phyloP scores from a whole-genome alignment of 169 alveolate genomes.

The Eimeria necatrix region DNA sequence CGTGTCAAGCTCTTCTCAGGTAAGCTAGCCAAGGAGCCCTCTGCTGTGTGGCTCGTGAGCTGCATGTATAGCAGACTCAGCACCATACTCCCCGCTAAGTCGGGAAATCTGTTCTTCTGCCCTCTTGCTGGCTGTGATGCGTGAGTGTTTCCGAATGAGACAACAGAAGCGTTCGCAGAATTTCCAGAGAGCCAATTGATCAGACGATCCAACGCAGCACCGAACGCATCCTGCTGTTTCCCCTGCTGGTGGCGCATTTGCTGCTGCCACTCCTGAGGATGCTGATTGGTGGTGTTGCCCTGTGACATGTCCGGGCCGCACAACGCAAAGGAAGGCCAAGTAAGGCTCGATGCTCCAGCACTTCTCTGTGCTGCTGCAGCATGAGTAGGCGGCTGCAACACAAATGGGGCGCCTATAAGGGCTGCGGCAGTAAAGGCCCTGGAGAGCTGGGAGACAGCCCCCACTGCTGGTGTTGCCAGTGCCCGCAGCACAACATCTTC shows the following conservation, averaged over 20 bases:
- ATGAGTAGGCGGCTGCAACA: conserved; percentile 26
- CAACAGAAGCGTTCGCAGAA: background rate
- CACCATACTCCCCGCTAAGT: background rate
- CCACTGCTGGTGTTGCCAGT: conserved; percentile 25
- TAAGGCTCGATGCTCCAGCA: conserved; percentile 24
- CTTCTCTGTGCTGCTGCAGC: conserved; percentile 40
- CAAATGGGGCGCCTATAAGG: conserved; percentile 10
- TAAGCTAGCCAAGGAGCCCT: background rate
- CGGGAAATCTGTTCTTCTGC: background rate
- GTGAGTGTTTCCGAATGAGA: background rate
- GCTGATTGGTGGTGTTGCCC: background rate
- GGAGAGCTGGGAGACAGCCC: conserved; percentile 16
- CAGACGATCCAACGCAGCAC: background rate
- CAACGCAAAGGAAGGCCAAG: background rate
- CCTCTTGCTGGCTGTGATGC: background rate
- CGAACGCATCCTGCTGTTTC: conserved; percentile 8
- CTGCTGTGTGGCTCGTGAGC: conserved; percentile 1
- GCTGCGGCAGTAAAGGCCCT: conserved; percentile 59
- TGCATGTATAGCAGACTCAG: conserved; percentile 15
- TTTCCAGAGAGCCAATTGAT: background rate
- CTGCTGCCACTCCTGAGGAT: background rate
- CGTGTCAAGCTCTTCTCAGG: conserved; percentile 30
- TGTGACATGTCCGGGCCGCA: background rate
- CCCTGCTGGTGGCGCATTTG: conserved; percentile 2
- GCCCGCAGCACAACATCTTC: conserved; percentile 9